phyloP scores from a whole-genome alignment of 306 rosid species.

The Potentilla sterilis region DNA sequence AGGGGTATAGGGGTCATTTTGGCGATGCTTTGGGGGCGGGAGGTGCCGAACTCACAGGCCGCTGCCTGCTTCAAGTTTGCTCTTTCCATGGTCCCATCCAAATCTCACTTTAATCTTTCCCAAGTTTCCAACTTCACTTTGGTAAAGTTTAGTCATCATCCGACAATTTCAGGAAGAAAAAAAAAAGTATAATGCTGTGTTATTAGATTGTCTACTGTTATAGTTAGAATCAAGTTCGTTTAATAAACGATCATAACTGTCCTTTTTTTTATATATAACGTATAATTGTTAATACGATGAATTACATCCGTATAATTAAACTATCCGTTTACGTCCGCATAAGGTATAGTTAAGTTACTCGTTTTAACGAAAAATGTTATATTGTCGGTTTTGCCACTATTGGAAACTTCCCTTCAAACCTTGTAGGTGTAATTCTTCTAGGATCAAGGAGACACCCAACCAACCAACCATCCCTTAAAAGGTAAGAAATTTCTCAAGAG shows the following conservation, averaged over 20 bases:
- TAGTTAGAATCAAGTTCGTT: no score
- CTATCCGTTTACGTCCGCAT: no score
- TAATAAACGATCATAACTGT: background rate
- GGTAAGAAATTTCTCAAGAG: constrained; percentile 5
- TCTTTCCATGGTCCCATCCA: constrained; percentile 6
- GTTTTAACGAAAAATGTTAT: background rate
- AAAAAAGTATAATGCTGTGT: background rate
- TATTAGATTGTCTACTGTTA: background rate
- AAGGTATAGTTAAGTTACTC: no score
- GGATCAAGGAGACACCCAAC: background rate
- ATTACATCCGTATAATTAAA: no score
- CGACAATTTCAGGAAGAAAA: background rate
- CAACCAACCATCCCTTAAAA: background rate
- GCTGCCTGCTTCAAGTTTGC: background rate
- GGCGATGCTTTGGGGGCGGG: background rate
- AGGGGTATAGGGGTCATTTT: background rate
- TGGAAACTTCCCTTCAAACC: background rate
- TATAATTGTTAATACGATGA: no score
- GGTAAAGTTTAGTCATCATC: background rate
- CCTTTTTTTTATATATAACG: no score
- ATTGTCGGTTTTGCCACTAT: background rate
- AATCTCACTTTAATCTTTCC: background rate
- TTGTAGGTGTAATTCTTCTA: background rate
- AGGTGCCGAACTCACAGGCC: constrained; percentile 16
- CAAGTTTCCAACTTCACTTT: constrained; percentile 10